Evolutionary conservation across 768 basidiomycete species (phyloP).

Genomic region (Hericium coralloides): DNA sequence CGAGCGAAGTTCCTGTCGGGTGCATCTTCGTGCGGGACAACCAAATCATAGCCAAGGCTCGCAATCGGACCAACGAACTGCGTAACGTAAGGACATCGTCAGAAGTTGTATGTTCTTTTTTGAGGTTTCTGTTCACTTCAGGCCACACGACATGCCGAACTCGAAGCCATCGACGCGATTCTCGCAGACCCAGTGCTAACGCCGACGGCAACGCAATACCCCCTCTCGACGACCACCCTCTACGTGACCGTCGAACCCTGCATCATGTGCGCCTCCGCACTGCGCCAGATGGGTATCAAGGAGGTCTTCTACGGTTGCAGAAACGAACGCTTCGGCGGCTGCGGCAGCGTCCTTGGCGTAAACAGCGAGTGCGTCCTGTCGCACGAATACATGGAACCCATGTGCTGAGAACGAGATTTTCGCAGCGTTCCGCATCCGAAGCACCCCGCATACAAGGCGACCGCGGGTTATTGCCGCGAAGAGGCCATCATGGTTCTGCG

Average conservation of each 20-base stretch:
- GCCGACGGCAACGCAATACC: slow-evolving; percentile 40
- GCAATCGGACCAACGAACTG: slow-evolving; percentile 93
- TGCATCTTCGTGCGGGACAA: slow-evolving; percentile 85
- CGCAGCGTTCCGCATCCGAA: slow-evolving; percentile 59
- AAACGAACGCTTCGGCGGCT: slow-evolving; percentile 95
- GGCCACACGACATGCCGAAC: slow-evolving; percentile 96
- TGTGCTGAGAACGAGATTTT: background rate
- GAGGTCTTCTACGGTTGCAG: slow-evolving; percentile 89
- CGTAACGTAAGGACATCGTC: slow-evolving; percentile 54
- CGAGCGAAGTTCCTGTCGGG: slow-evolving; percentile 91
- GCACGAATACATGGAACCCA: background rate
- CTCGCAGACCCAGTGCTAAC: slow-evolving; percentile 55
- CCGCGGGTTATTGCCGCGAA: slow-evolving; percentile 39
- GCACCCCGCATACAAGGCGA: slow-evolving; percentile 67
- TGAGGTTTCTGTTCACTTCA: slow-evolving; percentile 23
- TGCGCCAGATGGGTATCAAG: slow-evolving; percentile 87
- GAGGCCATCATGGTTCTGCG: slow-evolving; percentile 55
- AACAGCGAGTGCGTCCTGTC: slow-evolving; percentile 53
- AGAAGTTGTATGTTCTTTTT: background rate
- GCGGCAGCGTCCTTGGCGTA: slow-evolving; percentile 88
- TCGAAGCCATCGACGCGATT: slow-evolving; percentile 91
- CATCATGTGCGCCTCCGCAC: slow-evolving; percentile 97
- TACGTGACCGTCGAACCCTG: slow-evolving; percentile 99
- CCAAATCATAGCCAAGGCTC: slow-evolving; percentile 71
- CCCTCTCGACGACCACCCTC: slow-evolving; percentile 70